Evolutionary conservation across 2,329 filamentous ascomycete species (phyloP).

Genomic region (Didymosphaeria variabile): DNA sequence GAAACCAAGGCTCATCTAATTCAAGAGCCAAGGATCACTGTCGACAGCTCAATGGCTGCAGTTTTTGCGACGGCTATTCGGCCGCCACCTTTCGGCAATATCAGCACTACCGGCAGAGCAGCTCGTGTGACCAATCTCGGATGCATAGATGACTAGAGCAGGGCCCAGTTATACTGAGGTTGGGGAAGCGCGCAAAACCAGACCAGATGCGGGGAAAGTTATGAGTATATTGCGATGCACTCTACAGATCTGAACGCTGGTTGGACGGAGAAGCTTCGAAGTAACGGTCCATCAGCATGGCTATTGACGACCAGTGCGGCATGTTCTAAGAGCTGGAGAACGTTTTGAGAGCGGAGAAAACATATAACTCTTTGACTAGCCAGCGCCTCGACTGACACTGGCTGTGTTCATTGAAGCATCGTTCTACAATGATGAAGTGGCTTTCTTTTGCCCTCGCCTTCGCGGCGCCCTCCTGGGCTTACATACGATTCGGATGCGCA

Average conservation of each 20-base stretch:
- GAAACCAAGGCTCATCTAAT: background rate
- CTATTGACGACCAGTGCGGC: background rate
- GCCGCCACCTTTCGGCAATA: constrained; percentile 7
- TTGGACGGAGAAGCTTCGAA: background rate
- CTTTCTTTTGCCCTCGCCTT: constrained; percentile 24
- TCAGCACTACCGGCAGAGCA: constrained; percentile 9
- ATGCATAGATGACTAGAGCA: background rate
- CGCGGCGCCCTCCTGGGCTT: constrained; percentile 29
- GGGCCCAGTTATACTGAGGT: background rate
- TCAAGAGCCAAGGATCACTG: background rate
- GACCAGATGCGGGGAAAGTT: background rate
- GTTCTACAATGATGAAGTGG: constrained; percentile 27
- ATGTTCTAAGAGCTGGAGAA: background rate
- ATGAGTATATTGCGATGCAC: background rate
- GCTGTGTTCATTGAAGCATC: background rate
- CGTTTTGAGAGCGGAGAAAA: too few species aligned
- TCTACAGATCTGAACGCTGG: background rate
- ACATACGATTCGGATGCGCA: constrained; percentile 37
- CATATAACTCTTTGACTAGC: background rate
- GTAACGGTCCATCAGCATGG: background rate
- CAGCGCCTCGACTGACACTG: background rate
- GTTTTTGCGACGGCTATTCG: background rate
- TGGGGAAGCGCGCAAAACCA: background rate
- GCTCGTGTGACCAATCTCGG: background rate
- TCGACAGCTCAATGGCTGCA: background rate